Evolutionary conservation across 768 basidiomycete genomes (phyloP).

Genomic region (Panus rudis): DNA sequence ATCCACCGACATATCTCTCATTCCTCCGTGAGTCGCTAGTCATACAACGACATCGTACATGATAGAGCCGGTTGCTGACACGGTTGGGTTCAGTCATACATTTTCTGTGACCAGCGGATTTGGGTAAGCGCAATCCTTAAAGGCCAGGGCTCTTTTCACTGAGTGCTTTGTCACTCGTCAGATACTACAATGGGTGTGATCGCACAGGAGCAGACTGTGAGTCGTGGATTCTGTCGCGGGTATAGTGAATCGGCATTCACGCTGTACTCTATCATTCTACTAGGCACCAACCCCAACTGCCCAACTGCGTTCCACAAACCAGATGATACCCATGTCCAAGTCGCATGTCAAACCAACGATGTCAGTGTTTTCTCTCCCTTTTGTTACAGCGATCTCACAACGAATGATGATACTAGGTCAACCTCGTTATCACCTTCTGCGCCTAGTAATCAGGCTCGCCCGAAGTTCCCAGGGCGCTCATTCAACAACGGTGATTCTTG

Average conservation of each 20-base stretch:
- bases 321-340: slow-evolving; percentile 31
- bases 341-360: slow-evolving; percentile 29
- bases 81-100: slow-evolving; percentile 24
- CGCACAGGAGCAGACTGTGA: slow-evolving; percentile 38
- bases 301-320: slow-evolving; percentile 31
- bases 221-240: too few species aligned
- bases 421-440: slow-evolving; percentile 32
- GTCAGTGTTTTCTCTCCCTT: slow-evolving; percentile 19
- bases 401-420: slow-evolving; percentile 21
- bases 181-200: slow-evolving; percentile 38
- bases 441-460: too few species aligned
- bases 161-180: slow-evolving; percentile 8
- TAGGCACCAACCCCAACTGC: slow-evolving; percentile 32
- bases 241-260: too few species aligned
- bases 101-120: slow-evolving; percentile 37
- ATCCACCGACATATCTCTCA: slow-evolving; percentile 31
- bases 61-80: too few species aligned
- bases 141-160: background rate
- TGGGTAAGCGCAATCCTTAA: slow-evolving; percentile 18
- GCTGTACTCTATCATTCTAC: too few species aligned
- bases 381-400: background rate
- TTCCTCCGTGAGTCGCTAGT: slow-evolving; percentile 31
- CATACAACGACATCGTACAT: background rate
- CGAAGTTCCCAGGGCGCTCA: too few species aligned
- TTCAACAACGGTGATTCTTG: too few species aligned